Conservation (phyloP, 169 alveolate species). For the Plasmodium vivax region DNA sequence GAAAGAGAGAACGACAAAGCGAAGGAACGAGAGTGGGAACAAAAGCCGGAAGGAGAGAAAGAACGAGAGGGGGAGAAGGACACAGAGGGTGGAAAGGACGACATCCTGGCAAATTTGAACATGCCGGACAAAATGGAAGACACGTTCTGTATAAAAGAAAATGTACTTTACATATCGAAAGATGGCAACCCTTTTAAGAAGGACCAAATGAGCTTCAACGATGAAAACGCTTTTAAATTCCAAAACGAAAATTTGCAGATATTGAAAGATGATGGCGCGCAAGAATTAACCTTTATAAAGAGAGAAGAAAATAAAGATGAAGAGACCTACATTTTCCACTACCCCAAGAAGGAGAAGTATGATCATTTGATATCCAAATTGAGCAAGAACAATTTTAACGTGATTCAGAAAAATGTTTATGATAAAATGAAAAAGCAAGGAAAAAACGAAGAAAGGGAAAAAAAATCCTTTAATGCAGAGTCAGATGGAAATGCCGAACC, state of each 20-base stretch:
- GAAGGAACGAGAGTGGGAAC: background rate
- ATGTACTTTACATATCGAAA: slow-evolving; percentile 52
- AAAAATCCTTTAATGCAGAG: background rate
- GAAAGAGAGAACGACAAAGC: background rate
- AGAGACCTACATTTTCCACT: slow-evolving; percentile 54
- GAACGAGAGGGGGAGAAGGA: background rate
- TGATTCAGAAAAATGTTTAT: slow-evolving; percentile 8
- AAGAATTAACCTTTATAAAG: slow-evolving; percentile 68
- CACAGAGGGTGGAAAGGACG: background rate
- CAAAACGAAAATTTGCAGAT: slow-evolving; percentile 1
- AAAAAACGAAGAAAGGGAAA: background rate
- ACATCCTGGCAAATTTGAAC: background rate
- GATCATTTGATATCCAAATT: slow-evolving; percentile 33
- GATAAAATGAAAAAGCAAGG: slow-evolving; percentile 15
- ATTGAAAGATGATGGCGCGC: slow-evolving; percentile 28
- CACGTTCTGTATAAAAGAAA: slow-evolving; percentile 55
- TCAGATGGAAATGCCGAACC: slow-evolving; percentile 12
- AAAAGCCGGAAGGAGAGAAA: background rate
- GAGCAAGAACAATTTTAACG: slow-evolving; percentile 34
- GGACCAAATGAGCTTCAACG: slow-evolving; percentile 19
- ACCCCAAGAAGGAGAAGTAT: slow-evolving; percentile 60
- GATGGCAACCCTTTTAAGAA: slow-evolving; percentile 52
- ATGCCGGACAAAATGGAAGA: slow-evolving; percentile 19
- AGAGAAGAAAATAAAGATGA: slow-evolving; percentile 13
- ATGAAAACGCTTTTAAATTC: slow-evolving; percentile 45